Base-by-base conservation (phyloP, 2,329 filamentous ascomycete genomes). In the Daldinia sp. region DNA sequence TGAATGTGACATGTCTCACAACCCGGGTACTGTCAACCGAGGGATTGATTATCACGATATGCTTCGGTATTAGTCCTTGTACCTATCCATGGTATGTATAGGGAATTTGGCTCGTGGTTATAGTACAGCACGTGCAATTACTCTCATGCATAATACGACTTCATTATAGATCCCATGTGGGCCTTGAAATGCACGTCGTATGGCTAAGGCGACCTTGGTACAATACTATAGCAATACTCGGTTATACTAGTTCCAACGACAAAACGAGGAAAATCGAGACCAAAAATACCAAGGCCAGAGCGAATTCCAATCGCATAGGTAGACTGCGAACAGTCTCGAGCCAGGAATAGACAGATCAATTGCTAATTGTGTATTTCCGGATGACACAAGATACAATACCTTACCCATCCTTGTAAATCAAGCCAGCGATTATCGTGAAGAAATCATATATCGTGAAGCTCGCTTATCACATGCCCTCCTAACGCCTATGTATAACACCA, bases 81-180 rank as follows among this genome's bases (percentile, higher is more conserved):
- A n/a, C n/a, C n/a, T 15, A 8, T 5, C 39, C 2, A n/a, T 4
- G 21, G 9, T n/a, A 7, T 32, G 11, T 11, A 25, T 21, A 30
- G 3, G n/a, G 27, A 48, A 10, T 25, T 19, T 10, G 8, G 10
- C 30, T 19, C 7, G 17, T 3, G 3, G 11, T 23, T 34, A 27
- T 11, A 29, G 25, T 5, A 8, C 11, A 39, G 27, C 61, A 63
- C 56, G 61, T 63, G 56, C 39, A 41, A 13, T 15, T 27, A 0
- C 5, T 10, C 8, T 48, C 29, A 56, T 60, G 61, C 47, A 63
- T 63, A 52, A 51, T 52, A 41, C 41, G 19, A 13, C 35, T 51
- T 50, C n/a, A 9, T 48, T 53, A 56, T 43, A 49, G 55, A 47
- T 57, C 23, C 27, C 17, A 39, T 27, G 61, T 60, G 55, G 56